Evolutionary conservation across 495 filamentous ascomycete genomes (phyloP), one percentile per base, ranked within the genome.

Genomic region (Aspergillus nanangensis): DNA sequence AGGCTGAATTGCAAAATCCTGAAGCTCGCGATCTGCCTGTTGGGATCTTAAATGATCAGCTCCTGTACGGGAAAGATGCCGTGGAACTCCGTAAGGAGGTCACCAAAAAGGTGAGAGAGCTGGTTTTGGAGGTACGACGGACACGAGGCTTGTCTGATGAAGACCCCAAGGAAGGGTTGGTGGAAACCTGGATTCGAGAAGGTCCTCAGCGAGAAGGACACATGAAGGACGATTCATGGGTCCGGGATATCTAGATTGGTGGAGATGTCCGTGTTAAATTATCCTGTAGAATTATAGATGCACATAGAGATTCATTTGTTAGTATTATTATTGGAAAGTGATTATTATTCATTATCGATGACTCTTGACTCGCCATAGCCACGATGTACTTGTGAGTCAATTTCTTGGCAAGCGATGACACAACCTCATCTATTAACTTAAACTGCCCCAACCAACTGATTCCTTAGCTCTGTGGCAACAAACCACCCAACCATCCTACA

Each of bases 31-130:
- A 66, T 44, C 58, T 69, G 51, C 66, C 72, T 5, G 51, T 84
- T 22, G 81, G 84, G 1, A 81, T 82, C n/a, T 57, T 88, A 55
- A 78, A 72, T 1, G 83, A 90, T 8, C 79, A 83, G 51, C 66
- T 96, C 25, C 79, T 81, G 61, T 79, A 82, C 56, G 80, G 82
- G 8, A 58, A 70, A 32, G 87, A 95, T 59, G 93, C 88, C 0
- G 76, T 86, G 40, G 74, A 80, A 51, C 69, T 98, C 49, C 78
- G 93, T 52, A 83, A 86, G 41, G 92, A 96, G 64, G 85, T 88
- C 24, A 87, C 93, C 18, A 67, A 77, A 60, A 75, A 85, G 47
- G 80, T 97, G 18, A 70, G 93, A 24, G 76, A 83, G 35, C 84
- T 90, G 52, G 87, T 98, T 0, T 55, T 92, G 19, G 86, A 87